Base-by-base conservation (phyloP, 2,329 filamentous ascomycete genomes). In the Malbranchea zuffiana region DNA sequence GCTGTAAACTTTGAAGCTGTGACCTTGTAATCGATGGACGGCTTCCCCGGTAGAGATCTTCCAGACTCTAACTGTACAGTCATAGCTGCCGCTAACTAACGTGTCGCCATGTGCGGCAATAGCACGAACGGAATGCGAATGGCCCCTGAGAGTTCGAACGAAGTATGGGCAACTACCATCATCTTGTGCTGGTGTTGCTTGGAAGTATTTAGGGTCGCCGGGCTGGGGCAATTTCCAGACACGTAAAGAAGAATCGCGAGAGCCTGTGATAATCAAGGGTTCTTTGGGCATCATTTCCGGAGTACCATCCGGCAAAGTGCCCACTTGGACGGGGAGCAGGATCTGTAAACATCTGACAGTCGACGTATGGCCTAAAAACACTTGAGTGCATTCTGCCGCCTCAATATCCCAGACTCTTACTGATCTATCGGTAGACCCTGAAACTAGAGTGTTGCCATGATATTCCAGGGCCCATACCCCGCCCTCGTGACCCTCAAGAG, bases 361-460 rank as follows among this genome's bases (percentile, higher is more conserved):
- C 27, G 88, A 96, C 6, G 90, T 98, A 55, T 98, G 90, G 1
- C 90, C 92, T 54, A 95, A 87, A 56, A 98, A 98, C 1, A 94
- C 80, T 55, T 98, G 90, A 7, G 87, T 88, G 59, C 88, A 95
- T 30, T 82, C 74, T 1, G 87, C 90, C 50, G 81, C 81, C 53
- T 93, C 85, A 45, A 98, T 95, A 55, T 98, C 88, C 90, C 90
- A 98, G 0, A 98, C 88, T n/a, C 90, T 78, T n/a, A 98, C 90
- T 7, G 90, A 93, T 31, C 90, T 74, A 60, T 98, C 90, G 0
- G 90, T 98, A 5, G 87, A 95, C 2, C 90, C 90, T 11, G 90
- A 98, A 2, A 98, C 90, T 13, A 98, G 66, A 11, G 83, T 85
- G 54, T 96, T 95, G 34, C 87, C 88, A 54, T 95, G 80, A 55